Base-by-base conservation (phyloP, 805 yeast species). In the Maudiozyma serrabonitensis region DNA sequence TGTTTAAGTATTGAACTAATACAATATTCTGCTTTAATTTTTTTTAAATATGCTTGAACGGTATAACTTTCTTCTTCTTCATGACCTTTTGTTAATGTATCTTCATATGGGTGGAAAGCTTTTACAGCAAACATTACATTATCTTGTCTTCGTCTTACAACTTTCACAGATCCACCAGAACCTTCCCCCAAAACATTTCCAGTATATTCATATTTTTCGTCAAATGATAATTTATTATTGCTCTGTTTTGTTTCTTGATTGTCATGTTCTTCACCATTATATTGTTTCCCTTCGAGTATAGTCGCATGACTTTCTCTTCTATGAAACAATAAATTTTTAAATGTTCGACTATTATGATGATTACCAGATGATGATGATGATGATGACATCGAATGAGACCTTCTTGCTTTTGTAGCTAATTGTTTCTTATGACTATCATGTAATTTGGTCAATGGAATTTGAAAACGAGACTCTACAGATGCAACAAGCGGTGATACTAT, bases 1-100 rank as follows among this genome's bases (percentile, higher is more conserved):
- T 89, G 95, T 61, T 85, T 84, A 54, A 89, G 73, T 0, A 96
- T 84, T 2, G 93, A 82, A 0, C 96, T 96, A 59, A 89, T 85
- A 70, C 96, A 88, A 67, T 87, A 89, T 69, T 89, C 97, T 43
- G 95, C 88, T 1, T 95, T 87, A 60, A 90, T 88, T 62, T 88
- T 89, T 60, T 88, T 86, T 15, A 93, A 84, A 65, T 89, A 89
- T 61, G 88, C 95, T 55, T 93, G 76, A 57, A 28, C 32, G 32
- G 32, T 28, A 28, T 28, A 28, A 28, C 12, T 28, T 28, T 28
- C 32, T 28, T 28, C 32, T 9, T 28, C n/a, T 32, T 32, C 18
- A 3, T n/a, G 18, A n/a, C 18, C 38, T 16, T 45, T 34, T 35
- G 16, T 35, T 23, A n/a, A 7, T 6, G 23, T n/a, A 5, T 39